These are phyloP conservation scores for Penicillium sp. DNA, from an alignment of 2,329 filamentous ascomycete genomes.

Conservation along the genomic window DNA sequence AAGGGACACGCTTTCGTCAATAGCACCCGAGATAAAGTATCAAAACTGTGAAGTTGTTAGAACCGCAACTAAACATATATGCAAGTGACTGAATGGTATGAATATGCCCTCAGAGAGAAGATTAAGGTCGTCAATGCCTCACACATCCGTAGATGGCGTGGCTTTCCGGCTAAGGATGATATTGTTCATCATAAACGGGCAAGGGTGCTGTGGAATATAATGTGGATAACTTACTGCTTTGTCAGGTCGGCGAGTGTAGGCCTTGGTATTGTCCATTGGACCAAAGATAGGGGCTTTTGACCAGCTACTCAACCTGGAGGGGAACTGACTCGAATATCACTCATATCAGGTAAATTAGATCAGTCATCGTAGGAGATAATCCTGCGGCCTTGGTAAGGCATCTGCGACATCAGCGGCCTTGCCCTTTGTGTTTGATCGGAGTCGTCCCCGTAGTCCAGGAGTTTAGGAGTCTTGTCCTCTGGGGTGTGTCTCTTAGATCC, in stretches of 20 bases:
- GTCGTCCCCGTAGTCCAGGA: conserved; percentile 49
- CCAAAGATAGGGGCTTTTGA: neutral
- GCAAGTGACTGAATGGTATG: neutral
- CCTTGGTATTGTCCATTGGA: neutral
- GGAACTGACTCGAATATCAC: neutral
- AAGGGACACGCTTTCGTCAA: neutral
- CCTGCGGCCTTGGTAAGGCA: conserved; percentile 28
- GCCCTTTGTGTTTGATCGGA: neutral
- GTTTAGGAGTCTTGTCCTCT: conserved; percentile 29
- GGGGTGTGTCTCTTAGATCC: neutral
- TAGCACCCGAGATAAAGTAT: neutral
- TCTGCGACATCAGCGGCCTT: neutral
- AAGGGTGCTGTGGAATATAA: conserved; percentile 2
- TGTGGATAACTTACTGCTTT: conserved; percentile 12
- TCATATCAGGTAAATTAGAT: neutral
- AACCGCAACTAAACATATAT: neutral
- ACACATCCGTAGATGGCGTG: conserved; percentile 42
- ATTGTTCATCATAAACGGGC: conserved; percentile 72
- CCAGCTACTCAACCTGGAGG: neutral
- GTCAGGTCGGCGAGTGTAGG: neutral
- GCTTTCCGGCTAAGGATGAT: conserved; percentile 90
- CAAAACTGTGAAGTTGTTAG: neutral
- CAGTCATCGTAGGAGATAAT: conserved; percentile 41
- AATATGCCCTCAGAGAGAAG: conserved; percentile 43
- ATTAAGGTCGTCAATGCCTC: conserved; percentile 45